Evolutionary conservation across 495 filamentous ascomycete genomes (phyloP).

Genomic region (Trichoderma parareesei): DNA sequence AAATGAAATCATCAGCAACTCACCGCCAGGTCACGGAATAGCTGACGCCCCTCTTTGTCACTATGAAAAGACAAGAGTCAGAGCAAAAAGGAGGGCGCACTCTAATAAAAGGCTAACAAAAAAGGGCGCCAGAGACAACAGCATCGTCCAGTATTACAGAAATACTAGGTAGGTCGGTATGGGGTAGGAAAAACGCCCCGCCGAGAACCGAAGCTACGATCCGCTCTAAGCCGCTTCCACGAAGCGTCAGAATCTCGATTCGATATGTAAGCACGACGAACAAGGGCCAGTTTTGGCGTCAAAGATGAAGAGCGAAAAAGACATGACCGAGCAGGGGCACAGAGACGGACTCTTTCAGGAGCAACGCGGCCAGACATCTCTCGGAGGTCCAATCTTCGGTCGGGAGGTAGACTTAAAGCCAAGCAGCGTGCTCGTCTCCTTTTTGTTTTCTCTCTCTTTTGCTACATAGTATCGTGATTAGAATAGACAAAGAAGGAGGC

Average conservation of each 20-base stretch:
- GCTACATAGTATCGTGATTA: constrained; percentile 1
- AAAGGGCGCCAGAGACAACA: not conserved
- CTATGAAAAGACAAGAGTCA: not conserved
- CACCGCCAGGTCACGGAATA: not conserved
- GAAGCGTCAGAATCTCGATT: not conserved
- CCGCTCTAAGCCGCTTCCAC: not conserved
- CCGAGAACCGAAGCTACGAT: constrained; percentile 5
- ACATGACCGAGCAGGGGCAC: not conserved
- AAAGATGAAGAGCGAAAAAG: not conserved
- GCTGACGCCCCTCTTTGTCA: not conserved
- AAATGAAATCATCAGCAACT: not conserved
- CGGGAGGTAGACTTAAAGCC: not conserved
- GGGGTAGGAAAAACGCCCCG: constrained; percentile 9
- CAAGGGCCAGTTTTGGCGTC: not conserved
- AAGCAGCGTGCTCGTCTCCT: not conserved
- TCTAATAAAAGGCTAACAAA: not conserved
- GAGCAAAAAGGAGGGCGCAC: not conserved
- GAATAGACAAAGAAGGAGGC: not conserved
- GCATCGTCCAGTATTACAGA: not conserved
- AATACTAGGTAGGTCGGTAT: too few species aligned
- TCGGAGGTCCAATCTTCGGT: not conserved
- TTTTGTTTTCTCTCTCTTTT: constrained; percentile 1
- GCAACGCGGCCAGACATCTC: not conserved
- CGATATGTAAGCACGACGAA: not conserved
- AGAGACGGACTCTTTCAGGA: not conserved